Base-by-base conservation (phyloP, 2,329 filamentous ascomycete species). In the Sporothrix variecibatus region DNA sequence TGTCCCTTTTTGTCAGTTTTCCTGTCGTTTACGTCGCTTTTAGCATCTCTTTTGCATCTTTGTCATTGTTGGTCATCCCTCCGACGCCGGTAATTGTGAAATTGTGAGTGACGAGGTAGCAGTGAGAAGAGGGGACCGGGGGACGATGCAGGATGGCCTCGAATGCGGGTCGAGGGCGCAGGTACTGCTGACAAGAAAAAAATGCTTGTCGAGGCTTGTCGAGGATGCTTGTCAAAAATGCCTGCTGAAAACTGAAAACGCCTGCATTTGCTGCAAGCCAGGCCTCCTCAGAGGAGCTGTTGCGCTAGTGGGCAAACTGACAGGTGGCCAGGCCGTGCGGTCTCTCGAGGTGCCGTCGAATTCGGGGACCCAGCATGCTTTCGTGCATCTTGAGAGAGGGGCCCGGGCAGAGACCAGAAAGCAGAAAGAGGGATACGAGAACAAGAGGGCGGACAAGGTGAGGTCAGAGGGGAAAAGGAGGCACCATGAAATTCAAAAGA, bases 1-100 rank as follows among this genome's bases (percentile, higher is more conserved):
- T n/a, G 58, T 62, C 17, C 17, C 17, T 34, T 62, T 40, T 40
- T 46, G 68, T 71, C 34, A 17, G n/a, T 26, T 23, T 23, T 28
- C 15, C 38, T 26, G 31, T 65, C 65, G 43, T 51, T 17, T 68
- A 28, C 12, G 26, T 68, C 28, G 31, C 40, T 68, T 46, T 49
- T 28, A 49, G 31, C n/a, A 43, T 23, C 31, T 40, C 60, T 20
- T 23, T 23, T 65, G 38, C 60, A 71, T 43, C 69, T 43, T 71
- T 72, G 56, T 72, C 40, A 49, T 64, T 64, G n/a, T 62, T 72
- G 51, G 56, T 72, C 70, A 71, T 46, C 53, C n/a, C 43, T 70
- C 49, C 23, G 43, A 51, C 43, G 65, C 65, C 43, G 26, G 65
- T 68, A 31, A 67, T 67, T 51, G 65, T 68, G 43, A 68, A 31